These are phyloP conservation scores for Pyrenophora graminea DNA, from an alignment of 2,329 filamentous ascomycete species.

Conservation along the genomic window DNA sequence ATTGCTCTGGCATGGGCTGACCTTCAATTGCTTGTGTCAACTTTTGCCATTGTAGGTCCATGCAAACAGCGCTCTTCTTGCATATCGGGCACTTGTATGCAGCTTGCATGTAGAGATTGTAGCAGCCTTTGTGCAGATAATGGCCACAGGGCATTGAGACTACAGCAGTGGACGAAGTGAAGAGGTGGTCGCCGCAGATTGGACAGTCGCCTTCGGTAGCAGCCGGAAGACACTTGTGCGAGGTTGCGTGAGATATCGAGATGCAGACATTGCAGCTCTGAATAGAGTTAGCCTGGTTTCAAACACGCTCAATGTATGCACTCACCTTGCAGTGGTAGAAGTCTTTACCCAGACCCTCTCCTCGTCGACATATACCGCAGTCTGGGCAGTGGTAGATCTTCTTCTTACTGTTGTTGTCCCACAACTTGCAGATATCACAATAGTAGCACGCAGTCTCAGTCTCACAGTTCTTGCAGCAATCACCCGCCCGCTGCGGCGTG, in stretches of 20 bases:
- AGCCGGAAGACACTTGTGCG: slow-evolving; percentile 91
- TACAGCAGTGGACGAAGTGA: slow-evolving; percentile 84
- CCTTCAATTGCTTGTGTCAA: slow-evolving; percentile 82
- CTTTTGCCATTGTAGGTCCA: slow-evolving; percentile 93
- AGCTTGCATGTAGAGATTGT: slow-evolving; percentile 81
- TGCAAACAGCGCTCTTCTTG: slow-evolving; percentile 94
- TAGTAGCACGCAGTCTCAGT: slow-evolving; percentile 85
- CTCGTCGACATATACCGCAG: slow-evolving; percentile 92
- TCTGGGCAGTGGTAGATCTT: slow-evolving; percentile 95
- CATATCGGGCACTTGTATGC: slow-evolving; percentile 98
- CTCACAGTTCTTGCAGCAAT: slow-evolving; percentile 77
- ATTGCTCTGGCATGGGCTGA: slow-evolving; percentile 91
- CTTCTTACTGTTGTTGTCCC: slow-evolving; percentile 90
- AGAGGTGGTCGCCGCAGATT: slow-evolving; percentile 96
- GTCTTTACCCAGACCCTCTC: slow-evolving; percentile 90
- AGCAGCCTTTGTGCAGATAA: slow-evolving; percentile 90
- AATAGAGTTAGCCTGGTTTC: slow-evolving; percentile 27
- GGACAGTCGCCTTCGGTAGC: slow-evolving; percentile 83
- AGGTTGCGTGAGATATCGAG: slow-evolving; percentile 79
- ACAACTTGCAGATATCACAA: slow-evolving; percentile 91
- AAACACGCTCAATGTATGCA: not conserved
- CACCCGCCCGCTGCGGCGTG: slow-evolving; percentile 78
- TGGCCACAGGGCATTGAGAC: slow-evolving; percentile 96
- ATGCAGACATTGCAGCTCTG: slow-evolving; percentile 84
- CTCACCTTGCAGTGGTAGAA: slow-evolving; percentile 96